phyloP scores from a whole-genome alignment of 2,329 filamentous ascomycete species.

The Botrytis galanthina region DNA sequence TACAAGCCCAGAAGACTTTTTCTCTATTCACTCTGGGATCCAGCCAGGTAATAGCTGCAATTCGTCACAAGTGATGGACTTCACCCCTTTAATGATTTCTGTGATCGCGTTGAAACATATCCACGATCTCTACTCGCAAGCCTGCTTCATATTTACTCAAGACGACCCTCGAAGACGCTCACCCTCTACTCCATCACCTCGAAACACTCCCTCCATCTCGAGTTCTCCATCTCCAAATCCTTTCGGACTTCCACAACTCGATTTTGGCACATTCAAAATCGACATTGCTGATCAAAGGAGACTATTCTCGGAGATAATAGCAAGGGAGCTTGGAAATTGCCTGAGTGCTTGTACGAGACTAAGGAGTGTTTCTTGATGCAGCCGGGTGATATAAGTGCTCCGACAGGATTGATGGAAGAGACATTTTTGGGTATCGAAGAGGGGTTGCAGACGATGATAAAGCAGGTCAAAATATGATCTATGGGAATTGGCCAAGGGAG shows the following conservation, averaged over 20 bases:
- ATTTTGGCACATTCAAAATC: slow-evolving; percentile 11
- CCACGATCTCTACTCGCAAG: slow-evolving; percentile 13
- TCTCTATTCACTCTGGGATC: not conserved
- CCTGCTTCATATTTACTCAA: slow-evolving; percentile 10
- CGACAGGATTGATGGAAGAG: not conserved
- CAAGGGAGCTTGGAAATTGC: not conserved
- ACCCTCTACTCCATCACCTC: not conserved
- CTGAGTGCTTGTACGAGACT: not conserved
- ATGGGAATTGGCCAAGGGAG: not conserved
- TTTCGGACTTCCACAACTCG: slow-evolving; percentile 3
- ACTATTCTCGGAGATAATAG: slow-evolving; percentile 3
- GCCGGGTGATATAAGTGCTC: not conserved
- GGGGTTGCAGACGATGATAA: slow-evolving; percentile 3
- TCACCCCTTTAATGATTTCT: not conserved
- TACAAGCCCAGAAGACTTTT: not conserved
- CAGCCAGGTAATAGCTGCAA: not conserved
- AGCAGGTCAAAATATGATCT: not conserved
- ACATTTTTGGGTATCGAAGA: not conserved
- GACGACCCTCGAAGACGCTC: not conserved
- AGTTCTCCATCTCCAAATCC: not conserved
- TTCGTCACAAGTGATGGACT: not conserved
- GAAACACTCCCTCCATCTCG: not conserved
- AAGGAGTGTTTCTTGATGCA: slow-evolving; percentile 9
- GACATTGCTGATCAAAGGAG: slow-evolving; percentile 6
- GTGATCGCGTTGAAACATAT: slow-evolving; percentile 5